phyloP scores from a whole-genome alignment of 352 stramenopile species.

The Salisapilia sapeloensis region DNA sequence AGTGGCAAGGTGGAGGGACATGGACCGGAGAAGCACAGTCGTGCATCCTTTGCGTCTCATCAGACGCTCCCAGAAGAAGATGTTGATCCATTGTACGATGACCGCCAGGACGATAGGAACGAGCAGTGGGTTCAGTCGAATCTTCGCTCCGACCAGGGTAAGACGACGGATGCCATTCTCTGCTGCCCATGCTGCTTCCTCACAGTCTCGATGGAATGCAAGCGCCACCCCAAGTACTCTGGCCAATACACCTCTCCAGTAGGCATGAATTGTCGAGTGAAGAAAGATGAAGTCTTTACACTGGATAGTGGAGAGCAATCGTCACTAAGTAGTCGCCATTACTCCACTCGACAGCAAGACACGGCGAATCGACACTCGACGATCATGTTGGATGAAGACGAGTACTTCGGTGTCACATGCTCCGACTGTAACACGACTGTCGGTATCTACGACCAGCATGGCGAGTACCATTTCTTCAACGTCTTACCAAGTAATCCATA shows the following conservation, averaged over 20 bases:
- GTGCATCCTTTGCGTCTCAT: too few species aligned
- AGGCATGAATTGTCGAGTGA: slow-evolving; percentile 58
- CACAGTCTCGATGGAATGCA: slow-evolving; percentile 54
- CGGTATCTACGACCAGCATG: slow-evolving; percentile 36
- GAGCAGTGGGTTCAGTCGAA: slow-evolving; percentile 56
- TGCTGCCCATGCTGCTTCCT: slow-evolving; percentile 73
- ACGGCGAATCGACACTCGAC: slow-evolving; percentile 6
- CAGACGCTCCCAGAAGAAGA: slow-evolving; percentile 5
- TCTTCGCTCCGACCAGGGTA: slow-evolving; percentile 13
- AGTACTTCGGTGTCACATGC: slow-evolving; percentile 53
- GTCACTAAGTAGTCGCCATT: slow-evolving; percentile 6
- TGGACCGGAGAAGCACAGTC: slow-evolving; percentile 22
- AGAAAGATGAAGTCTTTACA: slow-evolving; percentile 46
- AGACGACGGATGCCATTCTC: slow-evolving; percentile 29
- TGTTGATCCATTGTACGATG: slow-evolving; percentile 42
- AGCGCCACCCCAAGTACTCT: slow-evolving; percentile 42
- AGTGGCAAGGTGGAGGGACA: slow-evolving; percentile 9
- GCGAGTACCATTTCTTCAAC: slow-evolving; percentile 70
- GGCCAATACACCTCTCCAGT: slow-evolving; percentile 47
- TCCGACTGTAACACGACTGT: slow-evolving; percentile 63
- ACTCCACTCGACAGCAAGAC: slow-evolving; percentile 14
- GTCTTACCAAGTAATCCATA: slow-evolving; percentile 43
- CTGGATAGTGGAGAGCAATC: slow-evolving; percentile 18
- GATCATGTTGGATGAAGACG: slow-evolving; percentile 16
- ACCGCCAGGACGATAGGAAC: slow-evolving; percentile 36